Conservation (phyloP, 441 rosid genomes). For the Erysimum cheiri region DNA sequence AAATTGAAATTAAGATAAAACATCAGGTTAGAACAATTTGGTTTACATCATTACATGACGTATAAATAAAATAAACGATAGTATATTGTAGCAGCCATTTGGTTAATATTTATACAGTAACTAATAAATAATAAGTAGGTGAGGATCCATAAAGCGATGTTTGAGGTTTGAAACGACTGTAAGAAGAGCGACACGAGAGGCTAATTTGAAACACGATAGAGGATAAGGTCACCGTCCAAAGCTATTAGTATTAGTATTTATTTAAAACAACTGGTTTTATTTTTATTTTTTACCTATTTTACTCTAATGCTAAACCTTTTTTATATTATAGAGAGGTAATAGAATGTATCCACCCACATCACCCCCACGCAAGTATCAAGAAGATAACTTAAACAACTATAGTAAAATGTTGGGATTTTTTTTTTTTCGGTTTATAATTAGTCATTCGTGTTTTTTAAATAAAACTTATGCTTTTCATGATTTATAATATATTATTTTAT, state of each 20-base stretch:
- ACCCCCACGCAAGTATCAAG: constrained; percentile 25
- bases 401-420: constrained; percentile 17
- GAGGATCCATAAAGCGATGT: constrained; percentile 30
- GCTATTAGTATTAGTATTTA: neutral
- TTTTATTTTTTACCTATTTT: neutral
- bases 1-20: neutral
- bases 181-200: constrained; percentile 41
- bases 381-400: constrained; percentile 29
- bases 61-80: neutral
- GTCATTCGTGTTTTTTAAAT: neutral
- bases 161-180: constrained; percentile 28
- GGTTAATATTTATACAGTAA: constrained; percentile 3
- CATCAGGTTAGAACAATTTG: neutral
- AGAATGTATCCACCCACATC: neutral
- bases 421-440: constrained; percentile 3
- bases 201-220: constrained; percentile 25
- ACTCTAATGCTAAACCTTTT: constrained; percentile 1
- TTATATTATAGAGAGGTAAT: neutral
- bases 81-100: neutral
- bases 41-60: neutral
- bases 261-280: neutral
- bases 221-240: constrained; percentile 47
- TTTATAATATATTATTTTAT: too few relatives aligned
- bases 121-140: constrained; percentile 18
- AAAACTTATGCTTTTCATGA: too few relatives aligned